Conservation (phyloP, 2,329 filamentous ascomycete species). For the Cordyceps cateniannulata region DNA sequence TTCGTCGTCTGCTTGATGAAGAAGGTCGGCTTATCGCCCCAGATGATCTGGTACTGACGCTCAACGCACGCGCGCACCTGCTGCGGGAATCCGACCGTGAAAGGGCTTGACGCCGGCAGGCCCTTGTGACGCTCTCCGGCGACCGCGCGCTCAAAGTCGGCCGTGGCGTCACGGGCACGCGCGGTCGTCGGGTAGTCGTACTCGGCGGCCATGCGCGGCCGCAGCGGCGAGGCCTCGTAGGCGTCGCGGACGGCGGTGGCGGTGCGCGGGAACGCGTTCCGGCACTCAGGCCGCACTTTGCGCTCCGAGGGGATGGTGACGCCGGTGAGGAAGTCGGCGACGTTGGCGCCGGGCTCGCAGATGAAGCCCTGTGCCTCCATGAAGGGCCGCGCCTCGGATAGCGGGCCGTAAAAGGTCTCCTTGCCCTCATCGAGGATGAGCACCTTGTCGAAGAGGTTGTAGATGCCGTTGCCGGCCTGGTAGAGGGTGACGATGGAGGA, state of each 20-base stretch:
- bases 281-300: slow-evolving; percentile 41
- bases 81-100: slow-evolving; percentile 46
- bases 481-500: slow-evolving; percentile 60
- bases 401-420: slow-evolving; percentile 58
- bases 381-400: slow-evolving; percentile 52
- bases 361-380: slow-evolving; percentile 60
- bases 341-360: slow-evolving; percentile 55
- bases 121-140: slow-evolving; percentile 47
- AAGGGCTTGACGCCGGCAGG: slow-evolving; percentile 45
- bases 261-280: slow-evolving; percentile 38
- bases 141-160: slow-evolving; percentile 48
- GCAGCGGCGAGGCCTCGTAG: slow-evolving; percentile 48
- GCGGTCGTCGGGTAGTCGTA: slow-evolving; percentile 49
- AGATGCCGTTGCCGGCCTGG: slow-evolving; percentile 65
- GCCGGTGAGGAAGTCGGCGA: slow-evolving; percentile 60
- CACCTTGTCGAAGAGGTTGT: slow-evolving; percentile 64
- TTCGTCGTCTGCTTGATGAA: slow-evolving; percentile 55
- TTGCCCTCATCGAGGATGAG: slow-evolving; percentile 61
- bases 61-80: slow-evolving; percentile 52
- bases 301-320: slow-evolving; percentile 63
- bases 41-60: slow-evolving; percentile 59
- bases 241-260: slow-evolving; percentile 35
- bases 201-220: slow-evolving; percentile 44
- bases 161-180: slow-evolving; percentile 41
- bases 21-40: slow-evolving; percentile 58